Evolutionary conservation across 169 alveolate species (phyloP).

Genomic region (Fabrea salina): DNA sequence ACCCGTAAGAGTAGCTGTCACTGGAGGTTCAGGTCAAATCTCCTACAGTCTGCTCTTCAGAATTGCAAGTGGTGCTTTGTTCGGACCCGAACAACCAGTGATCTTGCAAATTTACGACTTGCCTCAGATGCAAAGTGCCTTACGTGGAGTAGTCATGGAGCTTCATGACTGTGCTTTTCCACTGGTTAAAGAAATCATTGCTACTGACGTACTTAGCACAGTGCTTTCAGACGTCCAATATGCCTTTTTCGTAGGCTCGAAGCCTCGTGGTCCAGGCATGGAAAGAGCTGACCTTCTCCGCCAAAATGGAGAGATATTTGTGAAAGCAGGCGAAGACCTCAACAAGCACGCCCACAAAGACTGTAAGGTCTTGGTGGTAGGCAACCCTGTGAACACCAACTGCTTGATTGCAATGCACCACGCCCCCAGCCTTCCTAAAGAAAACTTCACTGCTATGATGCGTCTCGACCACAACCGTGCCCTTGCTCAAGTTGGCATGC

Average conservation of each 20-base stretch:
- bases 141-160: slow-evolving; percentile 82
- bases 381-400: slow-evolving; percentile 84
- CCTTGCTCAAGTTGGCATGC: slow-evolving; percentile 35
- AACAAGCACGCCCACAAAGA: slow-evolving; percentile 56
- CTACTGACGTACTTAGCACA: slow-evolving; percentile 57
- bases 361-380: slow-evolving; percentile 72
- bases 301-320: slow-evolving; percentile 68
- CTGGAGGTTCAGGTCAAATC: slow-evolving; percentile 78
- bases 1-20: slow-evolving; percentile 69
- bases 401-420: slow-evolving; percentile 57
- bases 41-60: slow-evolving; percentile 67
- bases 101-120: background rate
- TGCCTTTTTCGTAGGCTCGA: slow-evolving; percentile 79
- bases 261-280: slow-evolving; percentile 89
- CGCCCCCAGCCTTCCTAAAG: slow-evolving; percentile 71
- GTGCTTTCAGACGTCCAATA: slow-evolving; percentile 76
- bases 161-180: slow-evolving; percentile 84
- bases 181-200: slow-evolving; percentile 49
- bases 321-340: slow-evolving; percentile 69
- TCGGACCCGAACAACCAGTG: background rate
- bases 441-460: slow-evolving; percentile 72
- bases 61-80: slow-evolving; percentile 63
- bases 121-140: slow-evolving; percentile 48
- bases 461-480: slow-evolving; percentile 83
- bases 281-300: slow-evolving; percentile 81